Evolutionary conservation across 345 rosid genomes (phyloP).

Genomic region (Ricinus communis): DNA sequence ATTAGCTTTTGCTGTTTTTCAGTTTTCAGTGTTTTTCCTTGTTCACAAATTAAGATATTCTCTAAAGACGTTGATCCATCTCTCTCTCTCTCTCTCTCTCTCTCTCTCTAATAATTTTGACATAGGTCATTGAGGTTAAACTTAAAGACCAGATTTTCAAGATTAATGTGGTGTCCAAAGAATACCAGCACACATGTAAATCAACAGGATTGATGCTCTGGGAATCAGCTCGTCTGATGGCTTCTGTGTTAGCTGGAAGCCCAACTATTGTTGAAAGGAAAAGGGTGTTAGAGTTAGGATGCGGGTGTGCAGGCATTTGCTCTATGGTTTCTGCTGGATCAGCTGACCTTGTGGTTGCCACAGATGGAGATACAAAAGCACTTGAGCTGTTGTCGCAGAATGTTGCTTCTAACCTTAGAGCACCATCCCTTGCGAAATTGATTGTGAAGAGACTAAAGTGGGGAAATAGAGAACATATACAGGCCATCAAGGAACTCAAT

Average conservation of each 20-base stretch:
- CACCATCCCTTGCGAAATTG: slow-evolving; percentile 43
- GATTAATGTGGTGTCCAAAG: slow-evolving; percentile 65
- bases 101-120: slow-evolving; percentile 6
- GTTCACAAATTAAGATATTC: neutral
- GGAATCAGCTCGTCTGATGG: slow-evolving; percentile 90
- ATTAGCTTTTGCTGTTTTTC: neutral
- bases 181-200: slow-evolving; percentile 84
- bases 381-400: slow-evolving; percentile 57
- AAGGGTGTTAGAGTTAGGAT: slow-evolving; percentile 73
- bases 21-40: neutral
- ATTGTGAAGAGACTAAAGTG: slow-evolving; percentile 58
- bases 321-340: slow-evolving; percentile 71
- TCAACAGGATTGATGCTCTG: slow-evolving; percentile 93
- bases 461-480: slow-evolving; percentile 66
- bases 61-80: neutral
- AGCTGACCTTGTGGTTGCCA: slow-evolving; percentile 71
- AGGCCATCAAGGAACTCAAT: slow-evolving; percentile 40
- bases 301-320: slow-evolving; percentile 86
- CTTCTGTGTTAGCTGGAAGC: slow-evolving; percentile 69
- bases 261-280: slow-evolving; percentile 66
- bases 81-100: neutral
- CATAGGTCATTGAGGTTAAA: slow-evolving; percentile 51
- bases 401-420: slow-evolving; percentile 50
- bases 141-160: slow-evolving; percentile 42
- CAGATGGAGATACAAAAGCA: slow-evolving; percentile 69